Evolutionary conservation across 2,329 filamentous ascomycete genomes (phyloP).

Genomic region (Fusarium guadeloupense): DNA sequence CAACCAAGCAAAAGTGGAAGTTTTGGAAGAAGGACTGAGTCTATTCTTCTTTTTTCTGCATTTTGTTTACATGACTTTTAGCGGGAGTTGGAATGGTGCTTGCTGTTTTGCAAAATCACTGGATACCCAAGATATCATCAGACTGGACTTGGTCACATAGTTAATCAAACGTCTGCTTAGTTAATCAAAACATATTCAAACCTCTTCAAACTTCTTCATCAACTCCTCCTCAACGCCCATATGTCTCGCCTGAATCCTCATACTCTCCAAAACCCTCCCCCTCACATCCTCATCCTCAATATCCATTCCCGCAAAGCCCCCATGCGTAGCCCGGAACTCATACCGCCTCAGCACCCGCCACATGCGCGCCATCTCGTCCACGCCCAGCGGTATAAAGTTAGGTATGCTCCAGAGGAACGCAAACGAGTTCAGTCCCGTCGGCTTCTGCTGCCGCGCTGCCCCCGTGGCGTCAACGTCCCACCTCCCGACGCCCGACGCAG

Average conservation of each 20-base stretch:
- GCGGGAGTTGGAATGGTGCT: slow-evolving; percentile 14
- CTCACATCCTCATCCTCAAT: slow-evolving; percentile 68
- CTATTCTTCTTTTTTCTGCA: neutral
- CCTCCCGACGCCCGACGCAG: slow-evolving; percentile 63
- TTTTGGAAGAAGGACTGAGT: slow-evolving; percentile 44
- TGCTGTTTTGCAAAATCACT: neutral
- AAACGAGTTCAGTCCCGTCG: slow-evolving; percentile 62
- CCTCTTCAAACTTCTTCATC: slow-evolving; percentile 31
- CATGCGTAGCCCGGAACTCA: slow-evolving; percentile 73
- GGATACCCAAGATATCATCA: slow-evolving; percentile 35
- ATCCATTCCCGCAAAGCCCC: slow-evolving; percentile 71
- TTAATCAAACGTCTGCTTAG: too few relatives aligned
- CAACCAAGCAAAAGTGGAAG: slow-evolving; percentile 40
- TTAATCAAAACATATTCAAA: neutral
- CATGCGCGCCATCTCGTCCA: slow-evolving; percentile 71
- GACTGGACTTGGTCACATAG: too few relatives aligned
- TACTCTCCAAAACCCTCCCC: slow-evolving; percentile 74
- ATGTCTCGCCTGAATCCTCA: slow-evolving; percentile 73
- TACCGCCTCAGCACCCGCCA: slow-evolving; percentile 72
- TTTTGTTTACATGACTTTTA: slow-evolving; percentile 5
- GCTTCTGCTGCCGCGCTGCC: slow-evolving; percentile 46
- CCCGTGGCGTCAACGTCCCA: slow-evolving; percentile 57
- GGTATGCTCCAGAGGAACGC: slow-evolving; percentile 82
- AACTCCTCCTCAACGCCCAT: slow-evolving; percentile 59
- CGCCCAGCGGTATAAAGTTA: slow-evolving; percentile 76